phyloP scores from a whole-genome alignment of 768 basidiomycete genomes.

The Tricholomella constricta region DNA sequence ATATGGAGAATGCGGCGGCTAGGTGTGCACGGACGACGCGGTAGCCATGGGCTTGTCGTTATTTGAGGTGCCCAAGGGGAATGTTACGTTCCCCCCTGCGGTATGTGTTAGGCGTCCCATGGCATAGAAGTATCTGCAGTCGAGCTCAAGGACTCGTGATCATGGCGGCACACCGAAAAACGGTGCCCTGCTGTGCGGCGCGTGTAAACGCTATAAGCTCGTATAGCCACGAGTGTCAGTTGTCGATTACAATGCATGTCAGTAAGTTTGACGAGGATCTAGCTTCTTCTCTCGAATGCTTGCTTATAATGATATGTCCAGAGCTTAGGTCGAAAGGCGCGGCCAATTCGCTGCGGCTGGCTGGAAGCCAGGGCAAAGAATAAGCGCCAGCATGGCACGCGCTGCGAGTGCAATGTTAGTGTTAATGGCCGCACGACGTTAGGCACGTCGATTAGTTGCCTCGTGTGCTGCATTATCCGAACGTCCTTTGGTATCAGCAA shows the following conservation, averaged over 20 bases:
- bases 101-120: too few species aligned
- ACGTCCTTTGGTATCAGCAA: constrained; percentile 65
- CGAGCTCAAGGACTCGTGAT: constrained; percentile 64
- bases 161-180: constrained; percentile 61
- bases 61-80: constrained; percentile 58
- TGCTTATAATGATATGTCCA: constrained; percentile 20
- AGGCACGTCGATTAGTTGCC: constrained; percentile 59
- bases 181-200: constrained; percentile 57
- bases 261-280: constrained; percentile 12
- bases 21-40: constrained; percentile 54
- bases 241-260: constrained; percentile 62
- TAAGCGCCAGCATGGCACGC: constrained; percentile 76
- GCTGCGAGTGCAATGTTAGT: constrained; percentile 62
- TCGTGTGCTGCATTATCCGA: constrained; percentile 63
- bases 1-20: constrained; percentile 56
- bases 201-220: constrained; percentile 77
- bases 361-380: constrained; percentile 70
- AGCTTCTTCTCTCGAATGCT: background rate
- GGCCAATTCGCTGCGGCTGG: constrained; percentile 59
- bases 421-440: constrained; percentile 59
- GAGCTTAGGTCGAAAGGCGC: constrained; percentile 56
- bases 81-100: constrained; percentile 68
- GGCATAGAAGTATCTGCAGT: too few species aligned
- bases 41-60: constrained; percentile 57
- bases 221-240: constrained; percentile 49